These are phyloP conservation scores for Candida sphagnicola DNA, from an alignment of 805 yeast species.

Conservation along the genomic window DNA sequence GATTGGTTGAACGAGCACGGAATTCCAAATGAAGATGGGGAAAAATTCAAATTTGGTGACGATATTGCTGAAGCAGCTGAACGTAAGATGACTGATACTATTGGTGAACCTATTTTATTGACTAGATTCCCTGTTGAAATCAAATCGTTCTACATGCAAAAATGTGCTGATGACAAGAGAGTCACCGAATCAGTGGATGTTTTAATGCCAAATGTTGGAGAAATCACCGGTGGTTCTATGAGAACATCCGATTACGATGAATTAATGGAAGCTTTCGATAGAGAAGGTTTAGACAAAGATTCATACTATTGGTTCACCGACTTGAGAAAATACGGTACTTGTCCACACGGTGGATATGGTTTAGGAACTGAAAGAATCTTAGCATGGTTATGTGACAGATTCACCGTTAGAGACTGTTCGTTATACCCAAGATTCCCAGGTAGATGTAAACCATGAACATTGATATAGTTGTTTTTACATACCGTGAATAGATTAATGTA, in stretches of 20 bases:
- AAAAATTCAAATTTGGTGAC: slow-evolving; percentile 92
- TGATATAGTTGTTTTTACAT: neutral
- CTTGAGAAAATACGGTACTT: slow-evolving; percentile 94
- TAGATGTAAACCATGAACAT: slow-evolving; percentile 85
- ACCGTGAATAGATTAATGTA: neutral
- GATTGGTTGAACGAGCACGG: slow-evolving; percentile 96
- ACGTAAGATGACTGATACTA: slow-evolving; percentile 95
- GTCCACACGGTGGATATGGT: slow-evolving; percentile 99
- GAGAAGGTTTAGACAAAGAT: slow-evolving; percentile 80
- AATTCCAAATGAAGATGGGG: slow-evolving; percentile 91
- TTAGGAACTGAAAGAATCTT: slow-evolving; percentile 96
- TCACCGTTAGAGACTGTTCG: slow-evolving; percentile 97
- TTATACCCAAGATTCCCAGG: slow-evolving; percentile 97
- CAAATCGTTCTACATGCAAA: slow-evolving; percentile 97
- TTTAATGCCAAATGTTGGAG: slow-evolving; percentile 98
- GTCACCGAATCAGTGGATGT: slow-evolving; percentile 99
- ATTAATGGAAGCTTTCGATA: slow-evolving; percentile 82
- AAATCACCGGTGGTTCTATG: slow-evolving; percentile 99
- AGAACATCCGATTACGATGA: slow-evolving; percentile 83
- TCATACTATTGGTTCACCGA: slow-evolving; percentile 96
- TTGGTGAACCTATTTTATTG: slow-evolving; percentile 88
- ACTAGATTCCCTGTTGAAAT: slow-evolving; percentile 95
- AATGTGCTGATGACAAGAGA: slow-evolving; percentile 82
- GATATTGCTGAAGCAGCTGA: slow-evolving; percentile 99
- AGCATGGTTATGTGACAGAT: slow-evolving; percentile 97